Evolutionary conservation across 23 red algal genomes (phyloP).

Genomic region (Agarophyton chilense): DNA sequence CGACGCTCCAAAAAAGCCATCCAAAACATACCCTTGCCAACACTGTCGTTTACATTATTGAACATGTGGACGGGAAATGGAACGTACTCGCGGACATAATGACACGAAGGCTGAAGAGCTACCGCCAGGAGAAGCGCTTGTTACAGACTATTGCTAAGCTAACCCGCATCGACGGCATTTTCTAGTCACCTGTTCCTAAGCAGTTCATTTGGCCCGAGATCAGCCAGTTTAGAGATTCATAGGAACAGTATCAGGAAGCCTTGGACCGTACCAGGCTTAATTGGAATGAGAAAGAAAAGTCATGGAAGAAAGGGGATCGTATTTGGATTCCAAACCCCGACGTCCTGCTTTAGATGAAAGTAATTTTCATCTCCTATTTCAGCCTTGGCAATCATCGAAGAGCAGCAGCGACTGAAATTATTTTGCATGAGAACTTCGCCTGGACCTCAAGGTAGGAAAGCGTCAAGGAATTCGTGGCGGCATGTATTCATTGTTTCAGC

Average conservation of each 20-base stretch:
- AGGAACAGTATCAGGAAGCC: too few relatives aligned
- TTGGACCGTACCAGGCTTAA: too few relatives aligned
- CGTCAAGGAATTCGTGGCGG: background rate
- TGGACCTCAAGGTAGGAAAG: background rate
- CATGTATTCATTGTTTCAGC: conserved; percentile 12
- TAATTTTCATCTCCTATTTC: background rate
- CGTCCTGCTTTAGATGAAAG: background rate
- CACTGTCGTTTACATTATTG: background rate
- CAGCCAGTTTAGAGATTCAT: too few relatives aligned
- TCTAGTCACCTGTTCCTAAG: too few relatives aligned
- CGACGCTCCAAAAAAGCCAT: conserved; percentile 2
- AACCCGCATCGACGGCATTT: too few relatives aligned
- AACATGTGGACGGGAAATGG: background rate
- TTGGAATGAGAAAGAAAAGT: too few relatives aligned
- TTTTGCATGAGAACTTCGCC: background rate
- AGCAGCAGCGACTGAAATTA: background rate
- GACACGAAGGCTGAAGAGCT: conserved; percentile 20
- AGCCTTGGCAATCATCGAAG: conserved; percentile 2
- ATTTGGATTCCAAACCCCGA: background rate
- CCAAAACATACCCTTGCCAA: background rate
- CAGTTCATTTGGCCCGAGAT: too few relatives aligned
- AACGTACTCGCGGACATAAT: conserved; percentile 50
- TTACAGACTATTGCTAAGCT: too few relatives aligned
- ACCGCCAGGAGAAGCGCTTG: background rate
- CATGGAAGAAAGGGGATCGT: too few relatives aligned